Evolutionary conservation across 441 rosid genomes (phyloP), one percentile per base, ranked within the genome.

Genomic region (Flueggea neowawraea): DNA sequence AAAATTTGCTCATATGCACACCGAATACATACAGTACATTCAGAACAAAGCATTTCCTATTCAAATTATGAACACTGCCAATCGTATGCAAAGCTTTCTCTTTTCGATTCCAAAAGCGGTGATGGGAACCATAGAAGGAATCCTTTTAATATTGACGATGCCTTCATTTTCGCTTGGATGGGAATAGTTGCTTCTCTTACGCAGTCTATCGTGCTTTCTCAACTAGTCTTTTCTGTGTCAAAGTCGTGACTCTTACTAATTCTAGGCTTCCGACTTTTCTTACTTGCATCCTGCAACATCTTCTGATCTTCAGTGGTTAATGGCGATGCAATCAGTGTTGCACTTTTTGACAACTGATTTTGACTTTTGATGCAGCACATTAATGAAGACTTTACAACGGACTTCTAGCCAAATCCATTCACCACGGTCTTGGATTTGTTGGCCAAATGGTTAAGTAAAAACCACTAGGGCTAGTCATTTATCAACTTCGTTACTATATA

Each of bases 371-470:
- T 65, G 72, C 3, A 81, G 79, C 52, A 81, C 76, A 49, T 72
- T 70, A 43, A 74, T 74, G 87, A 84, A 48, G 96, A 78, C 59
- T 79, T 85, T 8, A 73, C 72, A 7, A 90, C 84, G 52, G 86
- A 83, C 66, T 85, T 71, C 61, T 75, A 69, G 43, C 78, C 79
- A 39, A 78, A 77, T 17, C 76, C 75, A 50, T 76, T 64, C 31
- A 81, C 81, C 10, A 5, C 55, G 53, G 17, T 45, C 86, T 85
- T 84, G n/a, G 81, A 84, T 75, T 87, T 95, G 47, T 82, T 80
- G 50, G 88, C 84, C 15, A 94, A 90, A 70, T 89, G 85, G 66
- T 94, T 93, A 55, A n/a, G n/a, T n/a, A n/a, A n/a, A n/a, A n/a
- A n/a, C n/a, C n/a, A n/a, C n/a, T n/a, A n/a, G n/a, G n/a, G n/a